Evolutionary conservation across 441 rosid genomes (phyloP), one percentile per base, ranked within the genome.

Genomic region (Codiaeum variegatum): DNA sequence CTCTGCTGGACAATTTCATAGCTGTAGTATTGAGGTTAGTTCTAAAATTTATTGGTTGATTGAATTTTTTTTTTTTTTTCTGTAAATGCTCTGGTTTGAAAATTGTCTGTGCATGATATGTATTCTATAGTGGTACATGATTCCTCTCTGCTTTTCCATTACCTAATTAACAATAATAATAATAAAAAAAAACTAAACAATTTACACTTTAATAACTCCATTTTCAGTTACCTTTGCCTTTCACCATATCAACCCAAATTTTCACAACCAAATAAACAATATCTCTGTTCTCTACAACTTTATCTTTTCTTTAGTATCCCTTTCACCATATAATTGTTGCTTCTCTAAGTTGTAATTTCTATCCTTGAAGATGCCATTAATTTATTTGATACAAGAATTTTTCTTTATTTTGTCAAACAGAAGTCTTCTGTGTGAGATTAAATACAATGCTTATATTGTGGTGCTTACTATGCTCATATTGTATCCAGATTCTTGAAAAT

Each of bases 401-500:
- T 29, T 29, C 18, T 29, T 29, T 15, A 15, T 31, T 31, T 23
- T 15, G 16, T 31, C n/a, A 31, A 59, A 31, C 19, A 28, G 3
- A 60, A 31, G 40, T 60, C 15, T 60, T 5, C 36, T 32, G 36
- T 32, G 36, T 32, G 0, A 13, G 21, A 29, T 2, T 60, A 4
- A 31, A 18, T 60, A 31, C 42, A 3, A 60, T 60, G 64, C 29
- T 29, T 29, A 28, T 1, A n/a, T 13, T 12, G 19, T 6, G 8
- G 15, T 51, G 49, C 67, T 44, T 32, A 6, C 21, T 52, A 9
- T 5, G 21, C 21, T n/a, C 56, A 44, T 47, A 46, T 40, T 75
- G 24, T 49, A 18, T 73, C 66, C 85, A 85, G 93, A 76, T 85
- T 81, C 84, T 87, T 16, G 87, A 85, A 46, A 80, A 79, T 83